These are phyloP conservation scores for Stygiomarasmius scandens DNA, from an alignment of 1,284 basidiomycete genomes.

Conservation along the genomic window DNA sequence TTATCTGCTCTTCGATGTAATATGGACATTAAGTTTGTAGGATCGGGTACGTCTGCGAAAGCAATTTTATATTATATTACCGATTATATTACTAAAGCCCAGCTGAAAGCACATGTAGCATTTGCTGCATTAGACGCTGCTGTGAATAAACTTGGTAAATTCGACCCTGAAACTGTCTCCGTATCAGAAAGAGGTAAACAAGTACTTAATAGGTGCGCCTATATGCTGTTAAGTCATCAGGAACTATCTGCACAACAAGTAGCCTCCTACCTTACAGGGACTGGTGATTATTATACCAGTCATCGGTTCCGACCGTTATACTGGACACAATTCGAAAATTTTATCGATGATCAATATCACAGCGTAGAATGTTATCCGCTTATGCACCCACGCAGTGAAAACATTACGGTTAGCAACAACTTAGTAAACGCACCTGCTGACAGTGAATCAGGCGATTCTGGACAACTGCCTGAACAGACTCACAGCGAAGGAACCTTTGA, in stretches of 20 bases:
- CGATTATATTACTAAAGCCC: conserved; percentile 43
- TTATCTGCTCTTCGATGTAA: conserved; percentile 35
- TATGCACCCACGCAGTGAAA: too few relatives aligned
- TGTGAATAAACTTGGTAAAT: conserved; percentile 28
- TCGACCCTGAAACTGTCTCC: conserved; percentile 19
- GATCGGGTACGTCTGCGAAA: conserved; percentile 39
- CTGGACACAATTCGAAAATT: conserved; percentile 35
- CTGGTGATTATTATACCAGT: conserved; percentile 39
- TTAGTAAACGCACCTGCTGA: too few relatives aligned
- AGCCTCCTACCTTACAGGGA: conserved; percentile 34
- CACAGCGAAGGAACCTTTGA: too few relatives aligned
- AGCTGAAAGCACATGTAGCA: conserved; percentile 38
- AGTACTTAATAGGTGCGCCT: conserved; percentile 39
- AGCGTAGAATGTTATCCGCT: too few relatives aligned
- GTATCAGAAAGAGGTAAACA: conserved; percentile 25
- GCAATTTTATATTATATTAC: conserved; percentile 45
- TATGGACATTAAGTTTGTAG: conserved; percentile 32
- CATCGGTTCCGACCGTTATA: conserved; percentile 35
- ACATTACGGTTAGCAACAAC: too few relatives aligned
- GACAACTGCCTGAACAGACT: too few relatives aligned
- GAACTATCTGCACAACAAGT: conserved; percentile 43
- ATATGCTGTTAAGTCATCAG: conserved; percentile 37
- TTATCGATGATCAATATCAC: too few relatives aligned
- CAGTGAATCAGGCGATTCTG: too few relatives aligned
- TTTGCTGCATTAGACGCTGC: conserved; percentile 37